Conservation (phyloP, 306 rosid genomes). For the Vachellia pachyceras region DNA sequence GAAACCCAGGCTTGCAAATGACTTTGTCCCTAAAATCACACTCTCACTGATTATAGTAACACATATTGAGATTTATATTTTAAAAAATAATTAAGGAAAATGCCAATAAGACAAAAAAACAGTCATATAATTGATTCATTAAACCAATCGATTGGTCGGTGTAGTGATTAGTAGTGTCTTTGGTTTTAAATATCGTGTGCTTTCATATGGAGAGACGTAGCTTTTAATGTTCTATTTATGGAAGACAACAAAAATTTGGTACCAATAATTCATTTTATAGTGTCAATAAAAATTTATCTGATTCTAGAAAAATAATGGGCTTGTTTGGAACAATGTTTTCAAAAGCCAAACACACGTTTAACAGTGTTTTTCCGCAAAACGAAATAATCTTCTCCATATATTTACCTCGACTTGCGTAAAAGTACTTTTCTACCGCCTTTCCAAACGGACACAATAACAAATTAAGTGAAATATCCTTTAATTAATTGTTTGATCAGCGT, state of each 20-base stretch:
- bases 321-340: too few species aligned
- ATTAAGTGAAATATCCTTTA: background rate
- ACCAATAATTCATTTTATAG: background rate
- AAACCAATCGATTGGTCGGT: background rate
- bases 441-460: too few species aligned
- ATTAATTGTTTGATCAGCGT: background rate
- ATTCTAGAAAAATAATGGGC: background rate
- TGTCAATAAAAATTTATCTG: background rate
- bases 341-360: too few species aligned
- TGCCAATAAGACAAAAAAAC: background rate
- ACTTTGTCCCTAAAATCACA: background rate
- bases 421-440: too few species aligned
- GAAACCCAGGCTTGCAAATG: conserved; percentile 8
- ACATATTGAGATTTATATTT: background rate
- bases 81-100: background rate
- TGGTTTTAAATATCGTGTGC: background rate
- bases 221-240: background rate
- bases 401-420: too few species aligned
- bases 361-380: too few species aligned
- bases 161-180: background rate
- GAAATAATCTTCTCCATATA: too few species aligned
- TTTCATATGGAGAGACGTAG: background rate
- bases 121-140: background rate
- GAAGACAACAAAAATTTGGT: background rate
- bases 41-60: background rate